Base-by-base conservation (phyloP, 768 basidiomycete species). In the Vararia minispora region DNA sequence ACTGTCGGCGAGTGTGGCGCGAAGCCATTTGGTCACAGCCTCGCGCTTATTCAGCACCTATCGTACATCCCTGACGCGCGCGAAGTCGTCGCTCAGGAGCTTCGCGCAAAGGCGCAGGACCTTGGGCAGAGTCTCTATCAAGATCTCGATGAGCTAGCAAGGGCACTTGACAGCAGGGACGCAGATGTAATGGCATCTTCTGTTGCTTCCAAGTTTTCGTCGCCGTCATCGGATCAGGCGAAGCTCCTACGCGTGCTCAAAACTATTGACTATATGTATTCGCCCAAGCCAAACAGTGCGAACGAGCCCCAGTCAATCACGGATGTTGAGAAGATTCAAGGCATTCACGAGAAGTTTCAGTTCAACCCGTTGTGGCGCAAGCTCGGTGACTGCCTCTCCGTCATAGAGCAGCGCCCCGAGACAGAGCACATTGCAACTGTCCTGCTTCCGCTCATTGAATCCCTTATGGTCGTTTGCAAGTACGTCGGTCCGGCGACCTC, bases 381-480 rank as follows among this genome's bases (percentile, higher is more conserved):
- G 26, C 70, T 99, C 3, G 83, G 92, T n/a, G 82, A 87, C 45
- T 94, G 92, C 52, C 68, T 99, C 28, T 74, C 74, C 2, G 64
- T 80, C 37, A 79, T 98, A 42, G 87, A 89, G 52, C 76, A 80
- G 45, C 77, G 79, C 41, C 65, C 80, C 0, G 79, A 85, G 45
- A 76, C 79, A 29, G 85, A 87, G 41, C 85, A 95, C 54, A 77
- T 94, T 34, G 89, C 89, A 4, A 92, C 86, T 2, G 88, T 97
- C 11, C 67, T 99, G 2, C 65, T 99, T 23, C 95, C 95, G 9
- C 68, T 97, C 33, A 95, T 99, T 43, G 95, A 99, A 58, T 76
- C 92, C 2, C 64, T 99, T 43, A 97, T 99, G 94, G 91, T 99
- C 1, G 89, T 99, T 27, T 95, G 89, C 73, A 95, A 95, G 59